Evolutionary conservation across 805 yeast species (phyloP).

Genomic region (Jamesozyma rosinii): DNA sequence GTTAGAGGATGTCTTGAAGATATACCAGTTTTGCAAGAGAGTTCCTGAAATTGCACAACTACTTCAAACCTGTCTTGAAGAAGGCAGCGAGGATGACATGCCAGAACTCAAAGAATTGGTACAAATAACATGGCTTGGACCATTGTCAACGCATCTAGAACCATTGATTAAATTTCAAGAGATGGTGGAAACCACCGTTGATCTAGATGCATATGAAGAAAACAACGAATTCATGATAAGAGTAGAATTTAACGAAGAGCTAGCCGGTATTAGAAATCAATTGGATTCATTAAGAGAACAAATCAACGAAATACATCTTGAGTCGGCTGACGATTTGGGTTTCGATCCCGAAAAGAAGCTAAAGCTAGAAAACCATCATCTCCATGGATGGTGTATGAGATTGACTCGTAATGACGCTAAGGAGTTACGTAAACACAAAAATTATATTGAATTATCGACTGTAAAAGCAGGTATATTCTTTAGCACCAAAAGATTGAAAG

Average conservation of each 20-base stretch:
- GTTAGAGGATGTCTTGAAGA: constrained; percentile 80
- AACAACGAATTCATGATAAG: constrained; percentile 72
- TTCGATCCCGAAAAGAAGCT: constrained; percentile 82
- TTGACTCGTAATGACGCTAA: constrained; percentile 84
- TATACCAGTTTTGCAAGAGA: constrained; percentile 68
- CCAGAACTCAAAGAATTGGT: constrained; percentile 32
- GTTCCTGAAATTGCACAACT: constrained; percentile 60
- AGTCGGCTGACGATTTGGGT: constrained; percentile 62
- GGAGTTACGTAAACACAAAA: constrained; percentile 49
- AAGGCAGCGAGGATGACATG: constrained; percentile 10
- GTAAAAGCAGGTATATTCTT: constrained; percentile 93
- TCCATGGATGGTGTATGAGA: constrained; percentile 91
- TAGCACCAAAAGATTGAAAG: constrained; percentile 58
- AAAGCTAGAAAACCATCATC: constrained; percentile 78
- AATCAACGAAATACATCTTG: constrained; percentile 52
- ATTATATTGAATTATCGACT: constrained; percentile 73
- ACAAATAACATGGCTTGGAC: constrained; percentile 46
- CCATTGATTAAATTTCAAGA: constrained; percentile 66
- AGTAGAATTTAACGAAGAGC: constrained; percentile 79
- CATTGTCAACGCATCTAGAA: constrained; percentile 40
- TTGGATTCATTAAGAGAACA: constrained; percentile 45
- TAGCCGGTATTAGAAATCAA: constrained; percentile 49
- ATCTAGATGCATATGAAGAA: constrained; percentile 68
- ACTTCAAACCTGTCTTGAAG: constrained; percentile 37
- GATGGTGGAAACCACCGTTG: constrained; percentile 86